Base-by-base conservation (phyloP, 2,329 filamentous ascomycete species). In the Mollisiaceae sp. region DNA sequence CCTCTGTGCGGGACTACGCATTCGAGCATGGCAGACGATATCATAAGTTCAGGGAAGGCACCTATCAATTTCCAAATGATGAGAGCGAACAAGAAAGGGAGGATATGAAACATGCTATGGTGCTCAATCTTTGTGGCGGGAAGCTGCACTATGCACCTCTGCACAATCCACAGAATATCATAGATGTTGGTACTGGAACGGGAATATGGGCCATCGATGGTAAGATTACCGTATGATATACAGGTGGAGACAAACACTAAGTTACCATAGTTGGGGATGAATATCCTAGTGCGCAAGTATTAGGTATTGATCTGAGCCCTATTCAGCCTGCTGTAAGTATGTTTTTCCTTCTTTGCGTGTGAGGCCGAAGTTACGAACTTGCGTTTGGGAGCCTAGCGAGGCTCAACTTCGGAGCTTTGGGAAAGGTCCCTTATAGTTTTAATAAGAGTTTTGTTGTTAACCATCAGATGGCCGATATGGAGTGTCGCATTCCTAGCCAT, bases 161-260 rank as follows among this genome's bases (percentile, higher is more conserved):
- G 45, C 18, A 50, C n/a, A 50, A 50, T 50, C 45, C 45, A 24
- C 45, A 50, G 45, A 50, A 50, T n/a, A 50, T 50, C n/a, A 50
- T 50, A 9, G 45, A 50, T 58, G 72, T 80, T 32, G 78, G 78
- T 22, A 79, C 78, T 0, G 79, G 79, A 18, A 79, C 76, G 3
- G 79, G 79, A 1, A 76, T 78, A 36, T 80, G 78, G 79, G 75
- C 77, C 18, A 59, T 65, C 8, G 63, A 64, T 45, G 56, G 62
- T 60, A 38, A 39, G 62, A 22, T 41, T 8, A 22, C 6, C 3
- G 1, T 14, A n/a, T n/a, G 20, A 4, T 47, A 24, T 18, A 15
- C 27, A 12, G 9, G 15, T n/a, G 4, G 4, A 20, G 11, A 12
- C 12, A 24, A n/a, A 22, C 56, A 55, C 56, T 78, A 59, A 63